Conservation (phyloP, 176 grass and related monocot species). For the Saccharum spontaneum region DNA sequence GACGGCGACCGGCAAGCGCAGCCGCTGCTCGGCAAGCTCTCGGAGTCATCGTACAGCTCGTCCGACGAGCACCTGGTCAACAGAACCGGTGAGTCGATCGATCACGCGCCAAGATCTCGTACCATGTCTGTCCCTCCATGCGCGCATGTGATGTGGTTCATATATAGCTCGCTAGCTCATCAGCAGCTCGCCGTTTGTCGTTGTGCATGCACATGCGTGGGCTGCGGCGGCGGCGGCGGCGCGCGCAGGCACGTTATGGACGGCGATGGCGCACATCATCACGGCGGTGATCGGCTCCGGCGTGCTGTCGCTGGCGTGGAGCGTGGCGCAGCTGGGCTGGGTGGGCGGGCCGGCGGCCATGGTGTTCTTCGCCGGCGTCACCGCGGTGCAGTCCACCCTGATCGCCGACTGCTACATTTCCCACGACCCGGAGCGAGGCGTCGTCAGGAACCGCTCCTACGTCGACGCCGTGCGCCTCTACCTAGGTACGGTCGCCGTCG, state of each 20-base stretch:
- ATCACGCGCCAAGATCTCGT: neutral
- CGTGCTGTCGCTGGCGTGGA: constrained; percentile 82
- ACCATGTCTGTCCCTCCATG: too few species aligned
- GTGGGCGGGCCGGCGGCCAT: constrained; percentile 53
- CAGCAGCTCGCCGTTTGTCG: neutral
- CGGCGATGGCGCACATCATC: constrained; percentile 66
- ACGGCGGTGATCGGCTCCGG: constrained; percentile 79
- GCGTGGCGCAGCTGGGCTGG: constrained; percentile 87
- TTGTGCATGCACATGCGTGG: too few species aligned
- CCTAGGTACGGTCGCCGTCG: constrained; percentile 41
- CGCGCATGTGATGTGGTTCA: too few species aligned
- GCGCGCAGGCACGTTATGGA: constrained; percentile 40
- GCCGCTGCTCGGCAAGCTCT: constrained; percentile 34
- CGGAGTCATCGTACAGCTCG: constrained; percentile 4
- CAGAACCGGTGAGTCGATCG: constrained; percentile 30
- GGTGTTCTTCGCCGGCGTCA: constrained; percentile 66
- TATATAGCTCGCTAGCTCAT: too few species aligned
- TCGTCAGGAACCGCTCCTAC: constrained; percentile 65
- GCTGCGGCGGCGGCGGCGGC: neutral
- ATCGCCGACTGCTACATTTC: constrained; percentile 75
- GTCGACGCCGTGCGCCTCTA: constrained; percentile 58
- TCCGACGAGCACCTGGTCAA: constrained; percentile 17
- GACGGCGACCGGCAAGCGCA: neutral
- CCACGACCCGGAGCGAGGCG: constrained; percentile 55
- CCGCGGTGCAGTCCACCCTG: constrained; percentile 48